Evolutionary conservation across 2,329 filamentous ascomycete species (phyloP), one percentile per base, ranked within the genome.

Genomic region (Lasiodiplodia theobromae): DNA sequence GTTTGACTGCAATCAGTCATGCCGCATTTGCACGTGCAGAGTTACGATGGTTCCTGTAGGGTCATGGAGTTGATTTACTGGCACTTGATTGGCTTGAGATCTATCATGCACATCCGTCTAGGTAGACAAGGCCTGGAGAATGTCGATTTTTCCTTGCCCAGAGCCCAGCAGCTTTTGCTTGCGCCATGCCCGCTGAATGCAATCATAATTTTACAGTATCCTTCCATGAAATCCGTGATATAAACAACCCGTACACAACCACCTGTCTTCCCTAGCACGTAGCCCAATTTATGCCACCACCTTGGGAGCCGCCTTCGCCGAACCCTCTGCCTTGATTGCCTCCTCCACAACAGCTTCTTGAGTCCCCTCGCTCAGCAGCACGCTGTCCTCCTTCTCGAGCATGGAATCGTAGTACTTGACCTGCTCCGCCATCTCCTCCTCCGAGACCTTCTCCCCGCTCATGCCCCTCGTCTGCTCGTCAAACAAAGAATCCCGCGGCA

Each of bases 401-500:
- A 65, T 37, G 18, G 60, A 28, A 12, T 68, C 67, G 38, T 53
- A 68, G 4, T 11, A 34, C 49, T 16, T 51, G 3, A 68, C 53
- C 67, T 68, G 49, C 58, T 57, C 23, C 58, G 38, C 52, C 51
- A 66, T 31, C 62, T 68, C 18, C 38, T 16, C 25, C 21, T 56
- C 37, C 25, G 34, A 44, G 38, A 85, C 83, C 58, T 14, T 28
- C 52, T 68, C 38, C 12, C 67, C 68, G 18, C 18, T 18, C 66
- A 56, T 60, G 10, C 40, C 52, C 54, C 53, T 58, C 60, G 49
- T 34, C 77, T 76, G 76, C 64, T 77, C 74, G 49, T 73, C 71
- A 66, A 77, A 74, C 57, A 79, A 77, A 8, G 72, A 73, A 12
- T 74, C 73, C 58, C 85, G 82, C 5, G 86, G 85, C 69, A 97